Evolutionary conservation across 2,329 filamentous ascomycete genomes (phyloP).

Genomic region (Chlorencoelia australis): DNA sequence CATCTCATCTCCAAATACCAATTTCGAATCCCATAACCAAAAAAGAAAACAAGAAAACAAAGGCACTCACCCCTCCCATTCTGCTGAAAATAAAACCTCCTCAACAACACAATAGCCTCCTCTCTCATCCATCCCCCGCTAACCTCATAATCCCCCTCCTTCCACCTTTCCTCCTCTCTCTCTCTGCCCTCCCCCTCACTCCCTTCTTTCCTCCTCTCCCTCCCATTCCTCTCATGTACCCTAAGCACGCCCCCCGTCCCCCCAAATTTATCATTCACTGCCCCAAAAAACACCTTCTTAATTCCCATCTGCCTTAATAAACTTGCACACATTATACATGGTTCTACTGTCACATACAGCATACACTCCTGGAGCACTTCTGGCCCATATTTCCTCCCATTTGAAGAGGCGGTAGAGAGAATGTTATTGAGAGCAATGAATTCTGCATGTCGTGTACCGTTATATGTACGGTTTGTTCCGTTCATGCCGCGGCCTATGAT

Average conservation of each 20-base stretch:
- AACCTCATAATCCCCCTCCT: slow-evolving; percentile 72
- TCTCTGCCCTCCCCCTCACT: slow-evolving; percentile 56
- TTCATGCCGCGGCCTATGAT: slow-evolving; percentile 92
- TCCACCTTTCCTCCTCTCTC: slow-evolving; percentile 27
- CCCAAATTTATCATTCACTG: slow-evolving; percentile 92
- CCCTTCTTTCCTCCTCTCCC: slow-evolving; percentile 1
- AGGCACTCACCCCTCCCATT: slow-evolving; percentile 73
- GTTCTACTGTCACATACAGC: slow-evolving; percentile 95
- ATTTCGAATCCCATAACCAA: neutral
- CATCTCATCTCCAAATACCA: neutral
- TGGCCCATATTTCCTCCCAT: slow-evolving; percentile 40
- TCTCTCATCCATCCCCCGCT: slow-evolving; percentile 73
- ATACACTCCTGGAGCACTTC: slow-evolving; percentile 60
- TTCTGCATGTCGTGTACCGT: slow-evolving; percentile 91
- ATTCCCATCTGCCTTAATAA: slow-evolving; percentile 82
- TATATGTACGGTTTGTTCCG: slow-evolving; percentile 81
- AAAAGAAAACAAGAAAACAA: neutral
- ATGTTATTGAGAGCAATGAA: slow-evolving; percentile 74
- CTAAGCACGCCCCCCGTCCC: slow-evolving; percentile 90
- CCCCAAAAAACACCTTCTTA: slow-evolving; percentile 86
- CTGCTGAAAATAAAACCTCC: slow-evolving; percentile 95
- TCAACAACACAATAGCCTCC: slow-evolving; percentile 83
- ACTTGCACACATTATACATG: slow-evolving; percentile 97
- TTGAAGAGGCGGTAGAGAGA: slow-evolving; percentile 40
- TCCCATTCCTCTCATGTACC: slow-evolving; percentile 45